Percentiles rank a stretch among this genome's conserved stretches.
Evolutionary conservation across 129 eudicot genomes (phyloP).

Genomic region (Chrysanthemum seticuspe): DNA sequence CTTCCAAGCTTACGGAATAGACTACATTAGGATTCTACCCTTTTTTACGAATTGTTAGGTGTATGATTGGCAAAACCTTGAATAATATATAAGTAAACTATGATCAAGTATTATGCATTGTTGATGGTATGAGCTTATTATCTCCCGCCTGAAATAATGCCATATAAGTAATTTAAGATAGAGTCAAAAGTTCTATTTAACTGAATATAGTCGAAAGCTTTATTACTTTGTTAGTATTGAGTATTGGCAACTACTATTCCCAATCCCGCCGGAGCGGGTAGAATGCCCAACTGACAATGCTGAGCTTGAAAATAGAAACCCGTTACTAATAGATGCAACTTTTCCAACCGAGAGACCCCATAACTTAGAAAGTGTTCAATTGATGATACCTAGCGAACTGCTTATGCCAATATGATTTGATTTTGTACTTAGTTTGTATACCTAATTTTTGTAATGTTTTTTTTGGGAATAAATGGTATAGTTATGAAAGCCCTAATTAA

Average conservation of each 20-base stretch:
- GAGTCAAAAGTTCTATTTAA: background rate
- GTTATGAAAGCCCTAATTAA: background rate
- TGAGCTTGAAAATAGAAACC: background rate
- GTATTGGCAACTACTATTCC: too few species aligned
- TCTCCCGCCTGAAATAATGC: background rate
- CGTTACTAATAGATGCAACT: slow-evolving; percentile 13
- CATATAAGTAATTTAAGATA: slow-evolving; percentile 3
- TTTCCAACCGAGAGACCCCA: background rate
- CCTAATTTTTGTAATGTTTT: background rate
- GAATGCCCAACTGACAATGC: too few species aligned
- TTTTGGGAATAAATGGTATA: background rate
- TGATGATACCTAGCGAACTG: background rate
- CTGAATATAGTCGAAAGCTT: background rate
- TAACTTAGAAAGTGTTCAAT: background rate
- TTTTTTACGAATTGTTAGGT: slow-evolving; percentile 2
- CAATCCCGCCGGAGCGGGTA: too few species aligned
- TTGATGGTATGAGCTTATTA: background rate
- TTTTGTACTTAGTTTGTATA: background rate
- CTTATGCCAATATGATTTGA: background rate
- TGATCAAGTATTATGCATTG: background rate
- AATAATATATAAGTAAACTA: slow-evolving; percentile 9
- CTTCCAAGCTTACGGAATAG: background rate
- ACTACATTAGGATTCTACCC: background rate
- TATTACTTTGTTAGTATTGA: too few species aligned
- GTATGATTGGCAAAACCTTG: slow-evolving; percentile 10